These are phyloP conservation scores for Teratosphaeria nubilosa DNA, from an alignment of 2,329 filamentous ascomycete species.

Conservation along the genomic window DNA sequence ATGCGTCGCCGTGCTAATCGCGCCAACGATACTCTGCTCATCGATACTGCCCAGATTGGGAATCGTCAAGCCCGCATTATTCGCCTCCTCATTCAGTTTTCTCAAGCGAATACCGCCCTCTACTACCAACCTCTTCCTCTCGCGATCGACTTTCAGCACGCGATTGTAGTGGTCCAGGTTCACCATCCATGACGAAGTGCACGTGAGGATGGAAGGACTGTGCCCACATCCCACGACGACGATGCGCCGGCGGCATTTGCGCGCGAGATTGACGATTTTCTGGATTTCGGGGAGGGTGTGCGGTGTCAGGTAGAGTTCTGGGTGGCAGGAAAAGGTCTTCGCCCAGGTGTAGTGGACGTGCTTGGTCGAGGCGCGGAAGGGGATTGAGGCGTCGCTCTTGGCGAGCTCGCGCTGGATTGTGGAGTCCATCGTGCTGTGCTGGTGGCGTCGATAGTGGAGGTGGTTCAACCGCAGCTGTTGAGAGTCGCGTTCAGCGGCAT, in stretches of 20 bases:
- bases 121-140: conserved; percentile 59
- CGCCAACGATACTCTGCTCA: conserved; percentile 83
- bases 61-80: conserved; percentile 68
- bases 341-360: conserved; percentile 91
- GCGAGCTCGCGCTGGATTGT: conserved; percentile 45
- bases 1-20: conserved; percentile 87
- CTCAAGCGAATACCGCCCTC: conserved; percentile 82
- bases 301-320: conserved; percentile 85
- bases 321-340: conserved; percentile 76
- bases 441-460: neutral
- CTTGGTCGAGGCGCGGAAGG: conserved; percentile 63
- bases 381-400: conserved; percentile 50
- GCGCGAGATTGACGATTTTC: conserved; percentile 70
- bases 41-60: conserved; percentile 92
- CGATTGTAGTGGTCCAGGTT: conserved; percentile 78
- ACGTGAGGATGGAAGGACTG: conserved; percentile 84
- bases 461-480: neutral
- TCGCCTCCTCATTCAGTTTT: conserved; percentile 62
- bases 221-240: conserved; percentile 85
- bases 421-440: neutral
- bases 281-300: conserved; percentile 70
- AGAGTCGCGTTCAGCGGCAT: neutral
- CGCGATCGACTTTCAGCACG: conserved; percentile 59
- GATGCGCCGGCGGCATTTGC: conserved; percentile 68
- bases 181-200: conserved; percentile 86